phyloP scores from a whole-genome alignment of 2,329 filamentous ascomycete genomes.

The Diaporthe amygdali region DNA sequence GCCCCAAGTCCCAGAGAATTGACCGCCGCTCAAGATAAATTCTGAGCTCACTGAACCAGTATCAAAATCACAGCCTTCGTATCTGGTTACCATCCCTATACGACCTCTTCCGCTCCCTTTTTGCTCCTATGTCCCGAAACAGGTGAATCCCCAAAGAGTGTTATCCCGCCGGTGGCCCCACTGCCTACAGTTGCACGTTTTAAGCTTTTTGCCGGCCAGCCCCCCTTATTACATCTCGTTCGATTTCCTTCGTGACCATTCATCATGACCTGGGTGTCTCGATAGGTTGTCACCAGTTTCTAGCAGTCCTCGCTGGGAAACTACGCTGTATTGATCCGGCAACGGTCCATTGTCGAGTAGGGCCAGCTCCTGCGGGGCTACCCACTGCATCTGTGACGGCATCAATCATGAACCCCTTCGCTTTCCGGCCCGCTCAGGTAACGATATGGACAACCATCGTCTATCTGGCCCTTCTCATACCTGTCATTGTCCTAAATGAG shows the following conservation, averaged over 20 bases:
- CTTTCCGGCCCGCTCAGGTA: conserved; percentile 82
- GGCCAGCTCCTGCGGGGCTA: background rate
- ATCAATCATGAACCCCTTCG: conserved; percentile 60
- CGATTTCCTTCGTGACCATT: background rate
- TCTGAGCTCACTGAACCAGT: background rate
- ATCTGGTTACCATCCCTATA: background rate
- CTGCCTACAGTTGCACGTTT: background rate
- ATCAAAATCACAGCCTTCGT: background rate
- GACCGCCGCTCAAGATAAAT: background rate
- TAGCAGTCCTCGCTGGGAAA: background rate
- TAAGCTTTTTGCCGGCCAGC: background rate
- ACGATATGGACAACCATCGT: conserved; percentile 77
- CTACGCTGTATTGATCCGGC: background rate
- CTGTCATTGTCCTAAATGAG: conserved; percentile 76
- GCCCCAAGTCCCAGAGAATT: background rate
- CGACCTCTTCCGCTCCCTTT: background rate
- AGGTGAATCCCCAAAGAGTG: background rate
- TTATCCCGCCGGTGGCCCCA: background rate
- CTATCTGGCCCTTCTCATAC: conserved; percentile 79
- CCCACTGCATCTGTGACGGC: background rate
- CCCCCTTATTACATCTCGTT: background rate
- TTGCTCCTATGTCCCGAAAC: background rate
- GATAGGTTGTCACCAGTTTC: background rate
- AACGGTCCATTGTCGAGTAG: background rate
- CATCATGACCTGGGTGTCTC: background rate